phyloP scores from a whole-genome alignment of 2,329 filamentous ascomycete species.

The Colletotrichum tropicale region DNA sequence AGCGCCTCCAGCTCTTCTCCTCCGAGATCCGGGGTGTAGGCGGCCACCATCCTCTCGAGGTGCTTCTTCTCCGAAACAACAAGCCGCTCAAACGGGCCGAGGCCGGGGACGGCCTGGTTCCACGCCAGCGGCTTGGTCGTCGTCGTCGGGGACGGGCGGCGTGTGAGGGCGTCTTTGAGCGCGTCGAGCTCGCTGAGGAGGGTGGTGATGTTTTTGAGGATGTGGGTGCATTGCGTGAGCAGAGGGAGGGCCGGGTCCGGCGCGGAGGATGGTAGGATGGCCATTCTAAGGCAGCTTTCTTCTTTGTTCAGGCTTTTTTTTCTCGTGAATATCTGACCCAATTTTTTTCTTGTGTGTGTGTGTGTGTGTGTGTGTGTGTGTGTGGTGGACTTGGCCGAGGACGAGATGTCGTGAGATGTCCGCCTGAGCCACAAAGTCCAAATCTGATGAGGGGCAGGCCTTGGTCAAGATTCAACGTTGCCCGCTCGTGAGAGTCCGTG shows the following conservation, averaged over 20 bases:
- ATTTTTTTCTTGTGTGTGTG: no score
- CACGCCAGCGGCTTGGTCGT: constrained; percentile 13
- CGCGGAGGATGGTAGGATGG: not conserved
- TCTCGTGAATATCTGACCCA: no score
- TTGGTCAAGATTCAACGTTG: not conserved
- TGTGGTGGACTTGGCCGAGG: not conserved
- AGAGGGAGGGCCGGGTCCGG: not conserved
- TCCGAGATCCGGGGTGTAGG: not conserved
- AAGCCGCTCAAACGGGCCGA: constrained; percentile 18
- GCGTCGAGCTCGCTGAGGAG: constrained; percentile 14
- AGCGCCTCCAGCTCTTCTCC: not conserved
- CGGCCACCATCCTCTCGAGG: constrained; percentile 14
- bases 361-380: no score
- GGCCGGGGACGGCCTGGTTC: constrained; percentile 20
- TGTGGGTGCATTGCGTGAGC: constrained; percentile 9
- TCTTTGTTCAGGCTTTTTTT: no score
- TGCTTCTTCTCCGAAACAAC: constrained; percentile 19
- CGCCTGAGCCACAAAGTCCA: no score
- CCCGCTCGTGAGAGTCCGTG: not conserved
- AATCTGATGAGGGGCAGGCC: no score
- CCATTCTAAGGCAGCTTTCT: no score
- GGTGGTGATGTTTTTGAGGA: not conserved
- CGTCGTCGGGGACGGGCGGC: constrained; percentile 5
- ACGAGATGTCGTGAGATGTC: not conserved
- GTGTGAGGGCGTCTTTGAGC: constrained; percentile 15